These are phyloP conservation scores for Hygrophorus russula DNA, from an alignment of 768 basidiomycete genomes.

Conservation along the genomic window DNA sequence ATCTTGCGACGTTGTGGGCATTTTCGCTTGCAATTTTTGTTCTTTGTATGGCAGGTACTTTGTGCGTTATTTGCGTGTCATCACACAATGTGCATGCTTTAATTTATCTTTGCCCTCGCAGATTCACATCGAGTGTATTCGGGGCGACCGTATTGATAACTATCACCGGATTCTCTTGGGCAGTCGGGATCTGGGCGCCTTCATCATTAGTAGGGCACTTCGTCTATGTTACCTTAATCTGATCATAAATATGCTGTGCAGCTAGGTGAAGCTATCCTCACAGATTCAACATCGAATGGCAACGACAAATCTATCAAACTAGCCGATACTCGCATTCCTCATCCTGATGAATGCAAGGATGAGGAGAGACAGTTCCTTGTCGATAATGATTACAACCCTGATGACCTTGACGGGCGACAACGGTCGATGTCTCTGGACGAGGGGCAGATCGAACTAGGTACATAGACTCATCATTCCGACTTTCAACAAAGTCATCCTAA, in stretches of 20 bases:
- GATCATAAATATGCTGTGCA: slow-evolving; percentile 15
- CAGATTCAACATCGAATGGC: slow-evolving; percentile 33
- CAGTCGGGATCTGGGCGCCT: slow-evolving; percentile 86
- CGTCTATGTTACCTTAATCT: not conserved
- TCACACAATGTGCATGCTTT: not conserved
- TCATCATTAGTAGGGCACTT: slow-evolving; percentile 56
- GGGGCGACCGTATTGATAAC: slow-evolving; percentile 71
- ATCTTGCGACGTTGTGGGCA: slow-evolving; percentile 70
- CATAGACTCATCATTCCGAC: slow-evolving; percentile 28
- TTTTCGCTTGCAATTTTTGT: slow-evolving; percentile 65
- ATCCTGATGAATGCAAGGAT: slow-evolving; percentile 9
- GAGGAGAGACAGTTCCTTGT: slow-evolving; percentile 22
- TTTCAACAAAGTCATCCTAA: slow-evolving; percentile 40
- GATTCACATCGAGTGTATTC: slow-evolving; percentile 57
- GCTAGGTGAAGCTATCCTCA: slow-evolving; percentile 82
- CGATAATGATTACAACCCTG: slow-evolving; percentile 12
- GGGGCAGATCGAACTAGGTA: slow-evolving; percentile 3
- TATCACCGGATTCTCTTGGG: slow-evolving; percentile 82
- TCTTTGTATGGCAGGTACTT: slow-evolving; percentile 68
- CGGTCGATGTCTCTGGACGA: slow-evolving; percentile 8
- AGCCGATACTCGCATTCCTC: slow-evolving; percentile 27
- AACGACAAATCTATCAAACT: slow-evolving; percentile 30
- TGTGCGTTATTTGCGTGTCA: slow-evolving; percentile 39
- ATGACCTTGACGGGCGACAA: slow-evolving; percentile 5
- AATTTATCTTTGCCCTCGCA: slow-evolving; percentile 18